A percentile compares a stretch with the other conserved stretches of the same genome.
These are phyloP conservation scores for Rhodotorula diobovata DNA, from an alignment of 768 basidiomycete genomes.

Conservation along the genomic window DNA sequence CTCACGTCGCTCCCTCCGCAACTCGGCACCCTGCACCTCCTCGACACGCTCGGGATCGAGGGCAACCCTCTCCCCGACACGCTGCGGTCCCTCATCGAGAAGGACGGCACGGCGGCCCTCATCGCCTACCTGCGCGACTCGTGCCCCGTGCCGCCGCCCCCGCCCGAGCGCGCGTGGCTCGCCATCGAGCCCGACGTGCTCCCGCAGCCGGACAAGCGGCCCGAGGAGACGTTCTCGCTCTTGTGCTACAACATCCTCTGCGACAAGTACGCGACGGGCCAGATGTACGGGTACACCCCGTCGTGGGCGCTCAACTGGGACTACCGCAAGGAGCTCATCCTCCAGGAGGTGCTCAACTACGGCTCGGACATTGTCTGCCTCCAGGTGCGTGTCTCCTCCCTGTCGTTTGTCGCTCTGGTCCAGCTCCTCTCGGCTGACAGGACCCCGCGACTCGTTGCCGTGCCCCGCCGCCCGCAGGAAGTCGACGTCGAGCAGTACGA, in stretches of 20 bases:
- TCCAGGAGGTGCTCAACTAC: constrained; percentile 74
- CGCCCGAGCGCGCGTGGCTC: constrained; percentile 72
- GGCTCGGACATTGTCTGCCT: constrained; percentile 86
- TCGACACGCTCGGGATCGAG: constrained; percentile 89
- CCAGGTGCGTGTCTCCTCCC: constrained; percentile 50
- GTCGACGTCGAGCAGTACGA: constrained; percentile 88
- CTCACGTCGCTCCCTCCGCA: constrained; percentile 78
- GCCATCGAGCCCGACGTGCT: constrained; percentile 45
- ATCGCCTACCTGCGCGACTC: constrained; percentile 88
- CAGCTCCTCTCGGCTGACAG: not conserved
- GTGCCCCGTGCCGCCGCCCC: constrained; percentile 73
- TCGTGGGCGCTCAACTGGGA: constrained; percentile 95
- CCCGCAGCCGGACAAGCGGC: constrained; percentile 53
- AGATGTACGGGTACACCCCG: constrained; percentile 92
- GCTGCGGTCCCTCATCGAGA: constrained; percentile 76
- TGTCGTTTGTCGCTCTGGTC: not conserved
- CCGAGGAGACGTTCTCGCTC: constrained; percentile 69
- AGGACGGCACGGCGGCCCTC: constrained; percentile 85
- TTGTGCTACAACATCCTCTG: constrained; percentile 93
- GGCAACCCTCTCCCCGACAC: constrained; percentile 86
- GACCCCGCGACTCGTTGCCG: not conserved
- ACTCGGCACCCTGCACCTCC: constrained; percentile 81
- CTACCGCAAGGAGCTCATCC: constrained; percentile 80
- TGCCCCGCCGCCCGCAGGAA: constrained; percentile 52
- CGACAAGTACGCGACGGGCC: constrained; percentile 79